Evolutionary conservation across 108 stramenopile species (phyloP), one percentile per base, ranked within the genome.

Genomic region (Discostella stelligeroides): DNA sequence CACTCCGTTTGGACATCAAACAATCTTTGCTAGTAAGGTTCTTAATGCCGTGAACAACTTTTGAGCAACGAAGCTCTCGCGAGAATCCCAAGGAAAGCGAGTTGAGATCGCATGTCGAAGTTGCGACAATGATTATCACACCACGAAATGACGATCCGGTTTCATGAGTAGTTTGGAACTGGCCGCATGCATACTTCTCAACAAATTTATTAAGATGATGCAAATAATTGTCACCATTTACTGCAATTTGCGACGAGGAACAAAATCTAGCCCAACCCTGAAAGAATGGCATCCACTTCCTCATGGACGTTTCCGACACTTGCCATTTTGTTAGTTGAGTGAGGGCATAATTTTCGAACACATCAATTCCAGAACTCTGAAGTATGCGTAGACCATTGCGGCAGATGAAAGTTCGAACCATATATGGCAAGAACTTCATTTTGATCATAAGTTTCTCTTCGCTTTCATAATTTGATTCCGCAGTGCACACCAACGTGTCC

Each of bases 401-500:
- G 72, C 89, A 90, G 42, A 84, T 55, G 73, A 94, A 94, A 7
- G 92, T 94, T 15, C 92, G 75, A 8, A 91, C 81, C 92, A 94
- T 94, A 76, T 94, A 94, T 7, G 92, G 92, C 12, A 94, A 66
- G 20, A 90, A 82, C 62, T 94, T 94, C 92, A 94, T 94, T 75
- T 94, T 94, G 5, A 94, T 72, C 90, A 94, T 94, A 45, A 94
- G 82, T 12, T 63, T 57, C 29, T 54, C 68, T 34, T 79, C 66
- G 25, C 29, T 55, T 21, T n/a, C n/a, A n/a, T 47, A 30, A 49
- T 18, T 55, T 27, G 24, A 21, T 45, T 34, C 34, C 46, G 11
- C 57, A n/a, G 23, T 28, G 30, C 13, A 21, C 56, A 27, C 5
- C 17, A 15, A 9, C 24, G 54, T 10, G 15, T 1, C 15, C 34